Base-by-base conservation (phyloP, 2,329 filamentous ascomycete genomes). In the Penicillium sp. region DNA sequence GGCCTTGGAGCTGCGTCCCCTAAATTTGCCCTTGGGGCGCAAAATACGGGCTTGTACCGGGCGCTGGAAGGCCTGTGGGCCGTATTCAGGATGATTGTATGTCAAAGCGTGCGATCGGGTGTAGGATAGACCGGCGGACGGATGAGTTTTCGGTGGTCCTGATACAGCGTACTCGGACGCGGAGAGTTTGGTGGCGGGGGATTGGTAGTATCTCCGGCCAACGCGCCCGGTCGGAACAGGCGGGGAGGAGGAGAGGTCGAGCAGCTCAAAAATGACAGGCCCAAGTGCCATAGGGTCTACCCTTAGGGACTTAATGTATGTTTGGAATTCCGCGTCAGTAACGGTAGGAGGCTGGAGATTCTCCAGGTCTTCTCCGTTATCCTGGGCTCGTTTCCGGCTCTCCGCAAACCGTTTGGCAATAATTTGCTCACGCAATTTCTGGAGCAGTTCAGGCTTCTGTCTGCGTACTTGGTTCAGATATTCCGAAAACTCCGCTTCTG, bases 121-220 rank as follows among this genome's bases (percentile, higher is more conserved):
- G 55, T 84, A 82, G 10, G 75, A 74, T 4, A 84, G 65, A 45
- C 80, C 80, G 3, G 76, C 79, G 3, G 76, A 79, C 2, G 80
- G 79, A 59, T 84, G 80, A 6, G 80, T 82, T 41, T 72, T 73
- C 1, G 77, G 75, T 13, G 75, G 75, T 2, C 73, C 74, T 17
- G 57, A 57, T 20, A 59, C 52, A 22, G 63, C 64, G 50, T 74
- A 75, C 39, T 67, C 65, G 7, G 62, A 42, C 6, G 69, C 60
- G 16, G 56, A 59, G 31, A 63, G 44, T 31, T 60, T 62, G 31
- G 53, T 61, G 27, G 50, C 57, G 10, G 44, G 67, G 44, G 47
- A 59, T 45, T 50, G 55, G 57, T 54, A 71, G 47, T 61, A 59
- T 26, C 54, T 55, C 15, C 42, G 36, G 27, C 55, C 55, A 16